Percentiles rank a stretch among this genome's conserved stretches.
These are phyloP conservation scores for Psilocybe sp. DNA, from an alignment of 768 basidiomycete genomes.

Conservation along the genomic window DNA sequence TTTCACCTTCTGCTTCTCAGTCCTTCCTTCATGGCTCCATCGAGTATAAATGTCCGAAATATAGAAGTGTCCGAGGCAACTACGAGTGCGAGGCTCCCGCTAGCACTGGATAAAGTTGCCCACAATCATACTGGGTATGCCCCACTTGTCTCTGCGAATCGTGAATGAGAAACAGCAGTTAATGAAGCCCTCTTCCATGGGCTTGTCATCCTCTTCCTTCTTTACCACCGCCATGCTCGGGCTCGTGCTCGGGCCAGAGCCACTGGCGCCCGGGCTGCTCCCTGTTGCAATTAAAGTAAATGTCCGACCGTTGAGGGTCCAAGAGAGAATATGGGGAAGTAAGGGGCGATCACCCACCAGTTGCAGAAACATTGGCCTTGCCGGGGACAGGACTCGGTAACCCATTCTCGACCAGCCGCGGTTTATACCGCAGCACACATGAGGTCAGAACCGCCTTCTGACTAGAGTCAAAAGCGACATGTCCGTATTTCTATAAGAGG, in stretches of 20 bases:
- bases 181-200: conserved; percentile 70
- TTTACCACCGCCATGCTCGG: conserved; percentile 8
- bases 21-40: too few relatives aligned
- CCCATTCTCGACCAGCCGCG: conserved; percentile 44
- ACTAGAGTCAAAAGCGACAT: conserved; percentile 86
- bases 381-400: conserved; percentile 22
- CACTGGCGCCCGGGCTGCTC: conserved; percentile 9
- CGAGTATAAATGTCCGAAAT: too few relatives aligned
- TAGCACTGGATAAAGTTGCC: conserved; percentile 82
- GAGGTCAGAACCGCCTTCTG: conserved; percentile 94
- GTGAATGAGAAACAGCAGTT: conserved; percentile 93
- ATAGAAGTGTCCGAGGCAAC: too few relatives aligned
- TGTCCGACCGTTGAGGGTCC: neutral
- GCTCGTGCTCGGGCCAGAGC: neutral
- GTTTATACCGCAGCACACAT: conserved; percentile 82
- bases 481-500: conserved; percentile 81
- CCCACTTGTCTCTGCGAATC: conserved; percentile 80
- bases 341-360: conserved; percentile 8
- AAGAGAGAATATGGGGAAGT: neutral
- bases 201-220: conserved; percentile 27
- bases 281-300: neutral
- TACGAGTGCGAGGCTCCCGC: neutral
- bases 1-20: too few relatives aligned
- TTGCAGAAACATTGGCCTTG: conserved; percentile 13
- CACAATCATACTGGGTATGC: conserved; percentile 87